Base-by-base conservation (phyloP, 2,329 filamentous ascomycete genomes). In the Pseudocercospora pini-densiflorae region DNA sequence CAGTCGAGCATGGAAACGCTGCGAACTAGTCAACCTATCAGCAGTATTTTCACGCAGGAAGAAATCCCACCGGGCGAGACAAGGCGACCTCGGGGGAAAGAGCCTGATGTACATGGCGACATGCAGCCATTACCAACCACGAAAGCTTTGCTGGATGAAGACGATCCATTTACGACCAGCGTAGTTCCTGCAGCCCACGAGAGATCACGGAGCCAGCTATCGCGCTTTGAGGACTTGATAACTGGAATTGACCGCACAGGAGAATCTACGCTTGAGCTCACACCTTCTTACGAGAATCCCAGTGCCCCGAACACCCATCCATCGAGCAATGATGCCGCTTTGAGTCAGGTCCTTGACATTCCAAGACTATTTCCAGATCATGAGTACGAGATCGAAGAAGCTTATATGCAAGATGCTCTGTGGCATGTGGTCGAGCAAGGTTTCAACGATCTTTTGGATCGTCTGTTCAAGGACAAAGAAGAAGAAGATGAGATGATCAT, bases 391-490 rank as follows among this genome's bases (percentile, higher is more conserved):
- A 24, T 33, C 16, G 57, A 64, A 47, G 68, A 68, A 24, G 64
- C 70, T 8, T 64, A 68, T 14, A 43, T 70, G 29, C 92, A 91
- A 72, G 93, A 98, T 76, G 91, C 97, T 3, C 82, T 98, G 0
- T 97, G 97, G 75, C 92, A 97, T 77, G 89, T 96, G 33, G 93
- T 92, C 0, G 93, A 97, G 78, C 91, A 97, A 78, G 91, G 93
- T 0, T 92, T 97, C 81, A 97, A 98, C 74, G 93, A 98, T 79
- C 83, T 98, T 1, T 86, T 99, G 0, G 92, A 98, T 75, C 86
- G 89, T 1, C 84, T 99, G 0, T 99, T 99, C 81, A 90, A 90
- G 71, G 84, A 86, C 4, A 90, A 90, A 70, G 94, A 98, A 78
- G 89, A 94, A 69, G 78, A 92, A 19, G 89, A 93, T 16, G 80